These are phyloP conservation scores for Cercospora sp. DNA, from an alignment of 2,329 filamentous ascomycete species.

Conservation along the genomic window DNA sequence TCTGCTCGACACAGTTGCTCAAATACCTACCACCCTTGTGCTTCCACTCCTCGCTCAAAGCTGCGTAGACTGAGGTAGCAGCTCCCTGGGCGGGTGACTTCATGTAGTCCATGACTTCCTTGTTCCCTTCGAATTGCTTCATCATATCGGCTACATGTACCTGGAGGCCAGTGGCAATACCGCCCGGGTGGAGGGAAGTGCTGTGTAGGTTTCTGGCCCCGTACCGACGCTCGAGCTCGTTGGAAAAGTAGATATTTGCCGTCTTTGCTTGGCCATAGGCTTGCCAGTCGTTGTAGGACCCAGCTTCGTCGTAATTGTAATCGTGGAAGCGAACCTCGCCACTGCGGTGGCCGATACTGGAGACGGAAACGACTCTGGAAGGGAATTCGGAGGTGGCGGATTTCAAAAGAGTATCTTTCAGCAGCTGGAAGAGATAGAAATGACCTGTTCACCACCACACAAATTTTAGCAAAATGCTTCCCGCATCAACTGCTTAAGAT, in stretches of 20 bases:
- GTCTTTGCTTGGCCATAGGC: constrained; percentile 54
- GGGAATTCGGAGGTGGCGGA: constrained; percentile 43
- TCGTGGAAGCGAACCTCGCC: constrained; percentile 42
- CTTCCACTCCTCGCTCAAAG: constrained; percentile 45
- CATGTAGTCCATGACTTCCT: constrained; percentile 23
- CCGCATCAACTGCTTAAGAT: constrained; percentile 26
- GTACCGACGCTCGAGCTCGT: constrained; percentile 54
- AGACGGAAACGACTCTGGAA: constrained; percentile 51
- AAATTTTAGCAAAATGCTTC: neutral
- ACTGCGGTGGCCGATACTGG: constrained; percentile 47
- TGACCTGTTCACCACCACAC: constrained; percentile 36
- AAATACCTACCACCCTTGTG: constrained; percentile 27
- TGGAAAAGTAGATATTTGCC: constrained; percentile 54
- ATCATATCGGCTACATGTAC: constrained; percentile 25
- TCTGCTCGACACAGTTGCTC: constrained; percentile 39
- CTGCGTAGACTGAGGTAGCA: constrained; percentile 50
- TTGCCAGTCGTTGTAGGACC: constrained; percentile 38
- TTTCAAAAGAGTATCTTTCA: constrained; percentile 48
- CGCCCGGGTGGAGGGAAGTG: constrained; percentile 49
- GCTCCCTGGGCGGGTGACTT: constrained; percentile 50
- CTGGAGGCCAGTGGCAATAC: constrained; percentile 38
- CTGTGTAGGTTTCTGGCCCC: constrained; percentile 48
- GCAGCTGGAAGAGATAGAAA: constrained; percentile 56
- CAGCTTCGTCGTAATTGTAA: constrained; percentile 40
- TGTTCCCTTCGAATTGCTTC: constrained; percentile 18